A percentile compares a stretch with the other conserved stretches of the same genome.
phyloP scores from a whole-genome alignment of 176 grass and related monocot species.

The Ensete ventricosum region DNA sequence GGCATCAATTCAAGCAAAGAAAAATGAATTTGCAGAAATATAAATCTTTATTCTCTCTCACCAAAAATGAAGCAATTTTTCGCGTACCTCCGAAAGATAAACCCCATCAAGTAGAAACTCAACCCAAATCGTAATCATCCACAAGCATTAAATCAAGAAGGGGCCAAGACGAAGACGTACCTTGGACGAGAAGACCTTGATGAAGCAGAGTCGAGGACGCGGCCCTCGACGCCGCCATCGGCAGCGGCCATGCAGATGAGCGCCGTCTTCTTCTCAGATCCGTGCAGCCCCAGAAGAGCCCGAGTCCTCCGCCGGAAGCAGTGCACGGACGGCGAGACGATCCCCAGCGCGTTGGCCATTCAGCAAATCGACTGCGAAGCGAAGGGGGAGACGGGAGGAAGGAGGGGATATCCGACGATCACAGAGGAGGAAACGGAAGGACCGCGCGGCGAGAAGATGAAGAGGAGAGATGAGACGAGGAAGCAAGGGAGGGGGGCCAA shows the following conservation, averaged over 20 bases:
- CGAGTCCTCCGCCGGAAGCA: background rate
- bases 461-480: too few relatives aligned
- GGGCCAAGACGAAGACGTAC: background rate
- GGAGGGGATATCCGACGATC: background rate
- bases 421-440: too few relatives aligned
- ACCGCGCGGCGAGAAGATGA: too few relatives aligned
- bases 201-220: conserved; percentile 6
- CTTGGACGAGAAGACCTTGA: conserved; percentile 27
- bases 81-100: background rate
- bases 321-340: background rate
- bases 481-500: too few relatives aligned
- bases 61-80: too few relatives aligned
- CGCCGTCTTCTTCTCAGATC: background rate
- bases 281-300: background rate
- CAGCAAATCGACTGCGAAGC: background rate
- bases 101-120: background rate
- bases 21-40: too few relatives aligned
- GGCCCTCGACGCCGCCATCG: conserved; percentile 20
- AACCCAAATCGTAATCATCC: background rate
- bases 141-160: background rate
- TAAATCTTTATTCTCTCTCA: too few relatives aligned
- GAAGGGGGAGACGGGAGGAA: background rate
- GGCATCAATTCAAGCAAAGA: too few relatives aligned
- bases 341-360: conserved; percentile 4
- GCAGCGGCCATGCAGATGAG: conserved; percentile 14